Conservation (phyloP, 768 basidiomycete species). For the Pholiota molesta region DNA sequence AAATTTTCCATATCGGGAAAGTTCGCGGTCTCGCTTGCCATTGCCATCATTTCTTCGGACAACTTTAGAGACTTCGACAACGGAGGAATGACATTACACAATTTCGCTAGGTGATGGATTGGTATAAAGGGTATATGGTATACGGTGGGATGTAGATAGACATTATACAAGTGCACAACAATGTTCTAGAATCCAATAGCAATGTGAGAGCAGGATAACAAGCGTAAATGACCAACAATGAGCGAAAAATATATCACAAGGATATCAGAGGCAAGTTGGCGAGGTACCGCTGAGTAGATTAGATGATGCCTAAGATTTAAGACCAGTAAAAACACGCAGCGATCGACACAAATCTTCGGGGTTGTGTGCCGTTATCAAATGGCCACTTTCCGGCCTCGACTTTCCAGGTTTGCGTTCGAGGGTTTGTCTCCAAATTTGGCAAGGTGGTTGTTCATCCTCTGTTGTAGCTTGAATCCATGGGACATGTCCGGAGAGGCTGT, state of each 20-base stretch:
- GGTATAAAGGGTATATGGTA: neutral
- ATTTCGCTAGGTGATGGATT: neutral
- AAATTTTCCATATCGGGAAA: conserved; percentile 28
- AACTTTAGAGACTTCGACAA: neutral
- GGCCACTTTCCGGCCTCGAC: conserved; percentile 2
- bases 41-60: neutral
- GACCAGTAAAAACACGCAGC: conserved; percentile 58
- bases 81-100: neutral
- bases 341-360: conserved; percentile 46
- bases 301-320: conserved; percentile 34
- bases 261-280: neutral
- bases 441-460: conserved; percentile 49
- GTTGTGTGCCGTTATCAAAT: conserved; percentile 21
- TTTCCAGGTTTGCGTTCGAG: conserved; percentile 30
- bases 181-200: conserved; percentile 2
- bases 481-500: conserved; percentile 45
- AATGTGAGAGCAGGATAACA: conserved; percentile 13
- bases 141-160: neutral
- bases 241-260: neutral
- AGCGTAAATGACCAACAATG: conserved; percentile 4
- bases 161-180: conserved; percentile 4
- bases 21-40: conserved; percentile 7
- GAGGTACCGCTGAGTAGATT: neutral
- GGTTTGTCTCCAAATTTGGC: conserved; percentile 53
- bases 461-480: conserved; percentile 54